Conservation (phyloP, 2,329 filamentous ascomycete genomes). For the Fusarium mangiferae region DNA sequence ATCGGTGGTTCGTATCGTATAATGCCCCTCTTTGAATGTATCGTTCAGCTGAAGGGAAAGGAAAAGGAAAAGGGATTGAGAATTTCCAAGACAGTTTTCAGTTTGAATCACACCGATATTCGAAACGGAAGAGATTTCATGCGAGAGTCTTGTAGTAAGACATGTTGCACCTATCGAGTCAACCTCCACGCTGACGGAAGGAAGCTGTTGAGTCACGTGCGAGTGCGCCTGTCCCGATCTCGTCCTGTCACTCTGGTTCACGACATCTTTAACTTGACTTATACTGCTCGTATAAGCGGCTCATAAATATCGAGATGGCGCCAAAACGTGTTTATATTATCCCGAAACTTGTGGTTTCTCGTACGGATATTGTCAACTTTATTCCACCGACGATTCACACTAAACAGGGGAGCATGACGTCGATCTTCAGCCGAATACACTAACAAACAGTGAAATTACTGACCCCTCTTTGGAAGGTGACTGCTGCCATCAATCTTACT, state of each 20-base stretch:
- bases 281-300: not conserved
- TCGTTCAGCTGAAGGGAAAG: not conserved
- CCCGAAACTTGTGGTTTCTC: not conserved
- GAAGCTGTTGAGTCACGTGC: not conserved
- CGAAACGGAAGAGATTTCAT: not conserved
- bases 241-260: not conserved
- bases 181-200: not conserved
- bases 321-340: not conserved
- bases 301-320: not conserved
- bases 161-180: not conserved
- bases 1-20: not conserved
- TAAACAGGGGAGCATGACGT: constrained; percentile 26
- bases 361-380: not conserved
- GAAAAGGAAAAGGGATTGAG: not conserved
- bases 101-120: not conserved
- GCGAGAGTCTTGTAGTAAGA: not conserved
- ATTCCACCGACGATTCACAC: not conserved
- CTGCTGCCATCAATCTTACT: constrained; percentile 26
- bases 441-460: constrained; percentile 20
- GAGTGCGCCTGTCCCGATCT: not conserved
- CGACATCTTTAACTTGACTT: not conserved
- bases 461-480: constrained; percentile 25
- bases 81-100: not conserved
- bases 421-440: constrained; percentile 7
- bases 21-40: not conserved